Evolutionary conservation across 2,329 filamentous ascomycete species (phyloP), one percentile per base, ranked within the genome.

Genomic region (Alternaria sp.): DNA sequence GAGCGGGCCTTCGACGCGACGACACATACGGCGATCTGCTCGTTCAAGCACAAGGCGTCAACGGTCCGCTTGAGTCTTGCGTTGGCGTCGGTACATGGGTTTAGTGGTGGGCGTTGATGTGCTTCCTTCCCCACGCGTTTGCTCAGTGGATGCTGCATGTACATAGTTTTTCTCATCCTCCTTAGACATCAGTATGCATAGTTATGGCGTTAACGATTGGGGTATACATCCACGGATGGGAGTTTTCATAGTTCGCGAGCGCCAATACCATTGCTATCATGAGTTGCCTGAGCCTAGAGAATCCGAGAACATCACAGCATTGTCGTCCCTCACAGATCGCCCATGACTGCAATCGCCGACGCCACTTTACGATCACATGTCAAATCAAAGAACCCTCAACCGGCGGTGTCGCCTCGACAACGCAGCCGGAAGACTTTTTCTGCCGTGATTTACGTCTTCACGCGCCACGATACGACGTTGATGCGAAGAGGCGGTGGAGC

Each of bases 401-500:
- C 53, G 47, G 57, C 57, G 57, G 57, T 59, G 57, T 59, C 57
- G 23, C 23, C 10, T 59, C 57, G 26, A 53, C 57, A 59, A 54
- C 25, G 49, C 47, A 54, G 37, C 37, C 25, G 18, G 15, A 45
- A 59, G 57, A 54, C 37, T 59, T 59, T 59, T 51, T 44, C 45
- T 51, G 45, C 47, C 37, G 57, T 59, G 47, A 33, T 43, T 21
- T 43, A 18, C n/a, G 15, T 25, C 18, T 3, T 55, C 53, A 44
- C 21, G 53, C 30, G 53, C 49, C 44, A 59, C 37, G 30, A 59
- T 58, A 45, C 47, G 30, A 43, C 46, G 33, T 50, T 26, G 55
- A 58, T 23, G 53, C 30, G 26, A 53, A 57, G 54, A 61, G 54
- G 59, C 59, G 59, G 59, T 61, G 54, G 59, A 58, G 54, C 26